Evolutionary conservation across 305 asterid species (phyloP).

Genomic region (Fraxinus angustifolia): DNA sequence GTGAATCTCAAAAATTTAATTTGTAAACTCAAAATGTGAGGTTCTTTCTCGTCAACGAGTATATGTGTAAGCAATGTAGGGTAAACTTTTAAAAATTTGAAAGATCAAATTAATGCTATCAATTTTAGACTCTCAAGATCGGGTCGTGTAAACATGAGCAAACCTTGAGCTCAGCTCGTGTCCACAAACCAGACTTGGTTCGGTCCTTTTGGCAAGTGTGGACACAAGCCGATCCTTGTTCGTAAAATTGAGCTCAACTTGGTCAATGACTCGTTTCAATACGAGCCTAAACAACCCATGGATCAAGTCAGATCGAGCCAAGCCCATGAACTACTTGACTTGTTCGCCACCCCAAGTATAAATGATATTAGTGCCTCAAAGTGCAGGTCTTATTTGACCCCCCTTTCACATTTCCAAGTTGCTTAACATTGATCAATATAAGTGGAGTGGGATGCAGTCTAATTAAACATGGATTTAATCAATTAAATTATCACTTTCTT

Average conservation of each 20-base stretch:
- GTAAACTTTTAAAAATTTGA: neutral
- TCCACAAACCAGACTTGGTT: neutral
- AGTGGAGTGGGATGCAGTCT: neutral
- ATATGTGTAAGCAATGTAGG: neutral
- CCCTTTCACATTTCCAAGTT: neutral
- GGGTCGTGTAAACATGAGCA: too few species aligned
- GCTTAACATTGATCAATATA: neutral
- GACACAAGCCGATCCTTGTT: neutral
- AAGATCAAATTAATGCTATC: neutral
- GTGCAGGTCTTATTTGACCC: neutral
- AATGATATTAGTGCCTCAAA: neutral
- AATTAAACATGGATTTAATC: neutral
- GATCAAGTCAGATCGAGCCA: too few species aligned
- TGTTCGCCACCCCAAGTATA: neutral
- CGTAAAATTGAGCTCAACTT: neutral
- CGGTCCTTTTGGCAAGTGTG: neutral
- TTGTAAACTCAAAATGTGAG: neutral
- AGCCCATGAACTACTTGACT: too few species aligned
- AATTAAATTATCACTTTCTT: conserved; percentile 4
- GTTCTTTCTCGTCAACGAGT: neutral
- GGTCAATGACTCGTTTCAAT: neutral
- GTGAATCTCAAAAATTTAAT: neutral
- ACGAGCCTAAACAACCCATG: neutral
- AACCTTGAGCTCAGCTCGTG: neutral
- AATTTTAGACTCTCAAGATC: neutral